Evolutionary conservation across 495 filamentous ascomycete species (phyloP).

Genomic region (Aspergillus cavernicola): DNA sequence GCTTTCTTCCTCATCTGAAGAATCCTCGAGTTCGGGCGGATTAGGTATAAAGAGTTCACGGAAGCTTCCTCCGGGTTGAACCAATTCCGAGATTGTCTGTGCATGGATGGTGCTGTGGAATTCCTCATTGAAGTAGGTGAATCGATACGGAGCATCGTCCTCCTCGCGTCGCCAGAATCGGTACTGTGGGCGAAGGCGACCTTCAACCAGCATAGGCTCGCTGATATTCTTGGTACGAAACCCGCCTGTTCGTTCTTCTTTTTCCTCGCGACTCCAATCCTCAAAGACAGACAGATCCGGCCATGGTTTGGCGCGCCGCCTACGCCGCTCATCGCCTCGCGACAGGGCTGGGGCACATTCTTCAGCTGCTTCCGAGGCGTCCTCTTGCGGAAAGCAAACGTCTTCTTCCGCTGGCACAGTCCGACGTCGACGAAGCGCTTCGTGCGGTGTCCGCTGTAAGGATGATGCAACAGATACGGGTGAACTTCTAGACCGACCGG

Average conservation of each 20-base stretch:
- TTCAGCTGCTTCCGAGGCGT: conserved; percentile 71
- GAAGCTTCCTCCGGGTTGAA: conserved; percentile 80
- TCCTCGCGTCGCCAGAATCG: conserved; percentile 78
- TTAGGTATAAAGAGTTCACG: conserved; percentile 79
- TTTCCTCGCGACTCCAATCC: conserved; percentile 88
- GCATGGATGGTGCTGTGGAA: conserved; percentile 92
- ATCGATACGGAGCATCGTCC: conserved; percentile 89
- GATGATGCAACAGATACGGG: conserved; percentile 31
- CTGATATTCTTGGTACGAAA: conserved; percentile 88
- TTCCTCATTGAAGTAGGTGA: conserved; percentile 98
- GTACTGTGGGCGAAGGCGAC: conserved; percentile 78
- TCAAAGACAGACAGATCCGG: conserved; percentile 74
- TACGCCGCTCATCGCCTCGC: conserved; percentile 48
- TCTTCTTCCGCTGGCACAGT: conserved; percentile 71
- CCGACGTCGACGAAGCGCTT: conserved; percentile 41
- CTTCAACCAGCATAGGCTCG: conserved; percentile 87
- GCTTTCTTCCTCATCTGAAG: conserved; percentile 63
- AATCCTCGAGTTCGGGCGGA: conserved; percentile 59
- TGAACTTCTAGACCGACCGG: conserved; percentile 26
- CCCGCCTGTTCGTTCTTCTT: conserved; percentile 82
- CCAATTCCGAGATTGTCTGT: conserved; percentile 86
- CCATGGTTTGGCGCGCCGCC: conserved; percentile 56
- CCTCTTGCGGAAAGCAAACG: conserved; percentile 86
- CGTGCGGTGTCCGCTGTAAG: conserved; percentile 30
- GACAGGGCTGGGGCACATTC: conserved; percentile 55